A percentile compares a stretch with the other conserved stretches of the same genome.
phyloP scores from a whole-genome alignment of 768 basidiomycete species.

The Leccinellum albellum region DNA sequence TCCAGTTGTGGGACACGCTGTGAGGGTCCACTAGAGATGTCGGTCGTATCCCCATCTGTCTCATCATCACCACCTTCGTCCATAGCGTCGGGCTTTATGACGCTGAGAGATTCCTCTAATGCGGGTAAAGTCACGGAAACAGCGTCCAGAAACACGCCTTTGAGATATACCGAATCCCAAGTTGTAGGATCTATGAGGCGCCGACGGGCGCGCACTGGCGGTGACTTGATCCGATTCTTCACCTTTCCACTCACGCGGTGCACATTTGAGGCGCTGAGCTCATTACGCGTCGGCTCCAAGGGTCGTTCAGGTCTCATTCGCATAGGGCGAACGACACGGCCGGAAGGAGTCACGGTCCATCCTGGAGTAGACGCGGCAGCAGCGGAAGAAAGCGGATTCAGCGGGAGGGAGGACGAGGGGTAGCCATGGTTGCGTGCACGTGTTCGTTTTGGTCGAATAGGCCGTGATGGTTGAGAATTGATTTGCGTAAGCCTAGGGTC shows the following conservation, averaged over 20 bases:
- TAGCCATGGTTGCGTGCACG: constrained; percentile 35
- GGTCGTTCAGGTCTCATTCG: constrained; percentile 70
- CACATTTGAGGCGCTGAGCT: constrained; percentile 2
- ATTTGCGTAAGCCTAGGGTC: constrained; percentile 9
- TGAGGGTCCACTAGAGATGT: neutral
- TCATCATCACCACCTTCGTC: neutral
- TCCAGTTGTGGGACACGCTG: neutral
- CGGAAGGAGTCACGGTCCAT: constrained; percentile 69
- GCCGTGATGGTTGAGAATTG: constrained; percentile 20
- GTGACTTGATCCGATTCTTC: constrained; percentile 47
- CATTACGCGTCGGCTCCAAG: constrained; percentile 32
- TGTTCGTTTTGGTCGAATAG: constrained; percentile 41
- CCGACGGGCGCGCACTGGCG: constrained; percentile 54
- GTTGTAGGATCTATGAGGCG: constrained; percentile 69
- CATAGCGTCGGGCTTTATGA: neutral
- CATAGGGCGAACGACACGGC: constrained; percentile 61
- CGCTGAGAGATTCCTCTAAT: neutral
- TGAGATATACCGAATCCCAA: constrained; percentile 68
- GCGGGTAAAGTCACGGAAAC: constrained; percentile 5
- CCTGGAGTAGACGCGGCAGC: constrained; percentile 53
- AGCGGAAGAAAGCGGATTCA: constrained; percentile 56
- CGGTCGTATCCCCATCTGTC: neutral
- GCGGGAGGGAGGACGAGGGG: constrained; percentile 61
- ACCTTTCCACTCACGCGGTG: constrained; percentile 27
- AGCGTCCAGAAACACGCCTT: constrained; percentile 61